Evolutionary conservation across 2,329 filamentous ascomycete species (phyloP), one percentile per base, ranked within the genome.

Genomic region (Geoglossum cookeanum): DNA sequence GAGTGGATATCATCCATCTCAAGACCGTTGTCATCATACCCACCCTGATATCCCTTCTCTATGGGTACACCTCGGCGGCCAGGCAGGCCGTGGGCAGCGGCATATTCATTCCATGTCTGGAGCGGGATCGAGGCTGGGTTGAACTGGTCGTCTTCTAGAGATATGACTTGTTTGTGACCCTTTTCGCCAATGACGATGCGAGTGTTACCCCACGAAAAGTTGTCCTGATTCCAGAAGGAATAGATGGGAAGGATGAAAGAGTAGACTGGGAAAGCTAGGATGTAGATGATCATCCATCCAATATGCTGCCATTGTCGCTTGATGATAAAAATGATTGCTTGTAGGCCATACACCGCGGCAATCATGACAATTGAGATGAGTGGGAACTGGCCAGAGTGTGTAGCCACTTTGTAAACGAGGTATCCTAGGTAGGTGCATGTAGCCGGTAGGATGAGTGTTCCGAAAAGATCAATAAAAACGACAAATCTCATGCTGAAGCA

Each of bases 141-240:
- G 66, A 94, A 98, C 8, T 78, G 80, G 67, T 92, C 88, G 30
- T 91, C 85, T 57, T 81, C 78, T 2, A 90, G 81, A 0, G 89
- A 89, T 56, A 98, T 78, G n/a, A 96, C 75, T 67, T 94, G 82
- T 74, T 94, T 95, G 67, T 79, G 80, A 61, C 90, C 91, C 69
- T 91, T 88, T 70, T 98, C 92, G 59, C 89, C 91, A 62, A 97
- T 86, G 63, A 98, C 92, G 62, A 98, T 82, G 79, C 92, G 89
- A 0, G 92, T 98, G 73, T 92, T 97, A 77, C 92, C 92, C 92
- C 92, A 98, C 1, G 84, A 84, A 77, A 98, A 98, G 72, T 98
- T 91, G 71, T 98, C 92, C 70, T 96, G 90, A 72, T 96, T 94
- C 92, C 92, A 98, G 83, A 98, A 98, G 0, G 91, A 95, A 74